phyloP scores from a whole-genome alignment of 2,329 filamentous ascomycete species.

The Trichoderma endophyticum region DNA sequence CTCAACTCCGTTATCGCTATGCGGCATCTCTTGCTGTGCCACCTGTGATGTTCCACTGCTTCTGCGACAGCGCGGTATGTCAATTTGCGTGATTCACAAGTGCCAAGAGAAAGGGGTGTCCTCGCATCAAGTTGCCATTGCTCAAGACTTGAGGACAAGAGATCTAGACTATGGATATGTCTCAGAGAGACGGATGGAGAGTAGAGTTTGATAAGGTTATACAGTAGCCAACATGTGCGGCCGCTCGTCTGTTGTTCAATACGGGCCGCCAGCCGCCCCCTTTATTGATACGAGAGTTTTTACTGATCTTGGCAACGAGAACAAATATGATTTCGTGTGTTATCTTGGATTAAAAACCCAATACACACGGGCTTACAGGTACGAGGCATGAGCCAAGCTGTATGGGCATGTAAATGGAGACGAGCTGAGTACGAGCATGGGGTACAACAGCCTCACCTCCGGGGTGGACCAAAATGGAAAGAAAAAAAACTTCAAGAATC shows the following conservation, averaged over 20 bases:
- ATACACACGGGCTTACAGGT: background rate
- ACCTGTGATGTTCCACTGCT: background rate
- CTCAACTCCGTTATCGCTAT: conserved; percentile 9
- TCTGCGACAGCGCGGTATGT: conserved; percentile 1
- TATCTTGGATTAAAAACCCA: background rate
- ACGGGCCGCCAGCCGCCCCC: background rate
- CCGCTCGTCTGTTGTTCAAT: background rate
- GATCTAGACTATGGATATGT: background rate
- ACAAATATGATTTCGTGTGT: background rate
- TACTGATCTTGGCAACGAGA: background rate
- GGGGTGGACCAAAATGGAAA: background rate
- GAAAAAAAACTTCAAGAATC: background rate
- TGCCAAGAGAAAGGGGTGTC: conserved; percentile 6
- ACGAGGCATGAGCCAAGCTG: background rate
- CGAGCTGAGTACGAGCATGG: background rate
- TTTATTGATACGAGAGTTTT: background rate
- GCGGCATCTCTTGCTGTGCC: background rate
- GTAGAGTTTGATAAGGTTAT: background rate
- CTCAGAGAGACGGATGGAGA: background rate
- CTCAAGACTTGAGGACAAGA: background rate
- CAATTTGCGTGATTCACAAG: background rate
- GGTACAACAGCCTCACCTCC: conserved; percentile 5
- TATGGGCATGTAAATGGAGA: background rate
- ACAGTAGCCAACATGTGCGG: background rate
- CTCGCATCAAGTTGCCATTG: background rate